Evolutionary conservation across 2,329 filamentous ascomycete species (phyloP).

Genomic region (Verticillium isaacii): DNA sequence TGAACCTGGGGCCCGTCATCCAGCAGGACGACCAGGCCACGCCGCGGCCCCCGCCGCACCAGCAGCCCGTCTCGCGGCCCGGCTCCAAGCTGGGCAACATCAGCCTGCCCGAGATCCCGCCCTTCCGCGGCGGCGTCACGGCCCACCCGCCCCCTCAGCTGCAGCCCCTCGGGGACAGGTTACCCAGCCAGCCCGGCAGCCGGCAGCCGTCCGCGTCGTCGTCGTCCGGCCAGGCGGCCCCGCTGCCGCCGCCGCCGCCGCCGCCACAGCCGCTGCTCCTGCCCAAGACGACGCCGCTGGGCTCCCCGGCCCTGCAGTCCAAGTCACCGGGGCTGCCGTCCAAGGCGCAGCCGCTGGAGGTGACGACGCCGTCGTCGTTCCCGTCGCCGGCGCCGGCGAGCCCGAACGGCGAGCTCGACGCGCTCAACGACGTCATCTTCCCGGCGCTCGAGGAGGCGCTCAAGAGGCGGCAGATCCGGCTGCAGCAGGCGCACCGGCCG

Average conservation of each 20-base stretch:
- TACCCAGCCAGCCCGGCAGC: slow-evolving; percentile 10
- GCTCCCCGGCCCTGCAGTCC: slow-evolving; percentile 9
- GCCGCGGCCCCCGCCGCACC: slow-evolving; percentile 13
- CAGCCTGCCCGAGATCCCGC: slow-evolving; percentile 49
- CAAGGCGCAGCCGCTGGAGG: slow-evolving; percentile 27
- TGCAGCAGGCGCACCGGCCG: slow-evolving; percentile 47
- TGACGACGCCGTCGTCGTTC: slow-evolving; percentile 41
- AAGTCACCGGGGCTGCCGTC: slow-evolving; percentile 17
- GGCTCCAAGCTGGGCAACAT: slow-evolving; percentile 35
- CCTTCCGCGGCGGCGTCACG: slow-evolving; percentile 35
- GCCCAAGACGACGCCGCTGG: slow-evolving; percentile 1
- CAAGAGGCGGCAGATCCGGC: slow-evolving; percentile 65
- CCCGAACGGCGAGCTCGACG: slow-evolving; percentile 69
- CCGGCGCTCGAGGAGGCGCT: slow-evolving; percentile 89
- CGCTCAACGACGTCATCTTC: slow-evolving; percentile 85
- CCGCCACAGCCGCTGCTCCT: slow-evolving; percentile 1
- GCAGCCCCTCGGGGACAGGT: slow-evolving; percentile 17
- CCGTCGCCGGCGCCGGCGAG: slow-evolving; percentile 53
- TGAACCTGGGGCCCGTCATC: slow-evolving; percentile 43
- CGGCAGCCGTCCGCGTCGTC: slow-evolving; percentile 16
- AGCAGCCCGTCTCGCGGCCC: slow-evolving; percentile 22
- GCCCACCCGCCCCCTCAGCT: slow-evolving; percentile 10
- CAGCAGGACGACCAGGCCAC: slow-evolving; percentile 14
- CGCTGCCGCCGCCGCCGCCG: not conserved
- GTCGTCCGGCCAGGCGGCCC: slow-evolving; percentile 10